Base-by-base conservation (phyloP, 208 protist genomes). In the Trypanosoma vivax region DNA sequence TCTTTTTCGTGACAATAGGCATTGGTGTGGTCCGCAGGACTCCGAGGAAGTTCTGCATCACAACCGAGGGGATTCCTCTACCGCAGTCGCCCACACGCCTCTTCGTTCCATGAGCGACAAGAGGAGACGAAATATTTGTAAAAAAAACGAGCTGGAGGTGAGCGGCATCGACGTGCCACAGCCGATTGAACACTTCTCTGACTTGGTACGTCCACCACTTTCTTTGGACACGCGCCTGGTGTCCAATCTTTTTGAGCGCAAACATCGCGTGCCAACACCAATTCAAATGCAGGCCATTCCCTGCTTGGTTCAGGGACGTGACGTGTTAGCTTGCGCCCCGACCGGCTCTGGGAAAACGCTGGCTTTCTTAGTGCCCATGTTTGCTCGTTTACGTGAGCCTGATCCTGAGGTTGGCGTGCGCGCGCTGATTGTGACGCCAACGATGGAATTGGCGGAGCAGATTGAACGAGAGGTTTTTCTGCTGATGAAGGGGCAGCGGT, bases 211-310 rank as follows among this genome's bases (percentile, higher is more conserved):
- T 4, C 83, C 87, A 10, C 87, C 87, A 30, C 73, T 94, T 35
- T 85, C 56, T 43, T 71, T 79, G 21, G 78, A 83, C 40, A 65
- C 73, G 21, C 73, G 83, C 50, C 63, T 94, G 4, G 79, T 91
- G 13, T 74, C 81, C 43, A 96, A 96, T 62, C 49, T 92, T 23
- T 88, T 91, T 46, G 52, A 63, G 18, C 79, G 82, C 14, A 76
- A 89, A 25, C 95, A 97, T 65, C 83, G 64, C 28, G 49, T 79
- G 21, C 97, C 96, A 14, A 98, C 97, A 11, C 87, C 96, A 7
- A 96, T 99, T 60, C 97, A 99, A 79, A 97, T 96, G 88, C 93
- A 98, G 70, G 76, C 92, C 9, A 97, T 98, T 33, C 94, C 97
- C 4, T 70, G 73, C 21, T 64, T 99, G 5, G 80, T 98, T 21